Evolutionary conservation across 495 filamentous ascomycete species (phyloP), one percentile per base, ranked within the genome.

Genomic region (Cercophora samala): DNA sequence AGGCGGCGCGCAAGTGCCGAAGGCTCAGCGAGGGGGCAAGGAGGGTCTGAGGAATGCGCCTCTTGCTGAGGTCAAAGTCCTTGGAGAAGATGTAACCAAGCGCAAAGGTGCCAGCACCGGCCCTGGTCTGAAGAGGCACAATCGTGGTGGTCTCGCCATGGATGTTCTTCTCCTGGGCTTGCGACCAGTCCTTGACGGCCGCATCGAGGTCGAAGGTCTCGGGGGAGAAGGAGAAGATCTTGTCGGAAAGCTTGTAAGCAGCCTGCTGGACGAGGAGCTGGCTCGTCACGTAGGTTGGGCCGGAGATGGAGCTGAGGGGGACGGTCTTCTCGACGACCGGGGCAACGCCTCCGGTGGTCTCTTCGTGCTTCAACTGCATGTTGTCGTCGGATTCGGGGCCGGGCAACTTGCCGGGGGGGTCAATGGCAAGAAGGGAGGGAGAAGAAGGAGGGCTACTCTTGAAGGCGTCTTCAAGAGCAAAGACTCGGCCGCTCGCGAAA

Each of bases 11-110:
- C 72, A 99, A 88, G 68, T 90, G 88, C 25, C 87, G 85, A 37
- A 99, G 82, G 62, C 89, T 92, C 26, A 92, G 86, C 0, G 93
- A 91, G 0, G 93, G 90, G 15, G 93, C 93, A 64, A 98, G 79
- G 66, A 99, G 87, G 2, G 90, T 87, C 82, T 98, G 95, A 4
- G 95, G 93, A 42, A 97, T 84, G 77, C 95, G 87, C 69, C 92
- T 88, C 84, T 96, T 97, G 84, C 86, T 88, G 67, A 95, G 76
- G 74, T 96, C 92, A 70, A 94, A 97, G 77, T 99, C 95, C 74
- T 91, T 90, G 42, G 93, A 97, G 82, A 98, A 99, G 72, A 98
- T 90, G 78, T 99, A 99, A 67, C 95, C 95, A 59, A 99, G 84
- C 37, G 96, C 92, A 76, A 98, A 90, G 72, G 91, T 89, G 56